Evolutionary conservation across 495 filamentous ascomycete genomes (phyloP).

Genomic region (Cercophora newfieldiana): DNA sequence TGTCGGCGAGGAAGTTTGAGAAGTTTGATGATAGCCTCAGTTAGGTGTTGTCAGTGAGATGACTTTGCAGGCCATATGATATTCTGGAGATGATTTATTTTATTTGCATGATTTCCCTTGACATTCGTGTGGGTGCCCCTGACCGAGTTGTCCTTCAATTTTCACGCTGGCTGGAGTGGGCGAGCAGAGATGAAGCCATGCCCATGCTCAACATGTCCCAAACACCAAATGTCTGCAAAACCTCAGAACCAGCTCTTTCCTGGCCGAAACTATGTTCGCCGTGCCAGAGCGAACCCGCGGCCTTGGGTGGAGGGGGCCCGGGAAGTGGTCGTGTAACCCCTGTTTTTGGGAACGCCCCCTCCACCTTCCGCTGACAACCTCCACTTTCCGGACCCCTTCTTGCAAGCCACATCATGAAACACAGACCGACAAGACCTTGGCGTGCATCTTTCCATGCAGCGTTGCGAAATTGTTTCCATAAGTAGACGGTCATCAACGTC

Average conservation of each 20-base stretch:
- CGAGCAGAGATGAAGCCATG: no score
- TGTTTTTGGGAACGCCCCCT: not conserved
- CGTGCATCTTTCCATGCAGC: not conserved
- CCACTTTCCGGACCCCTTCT: not conserved
- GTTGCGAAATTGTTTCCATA: not conserved
- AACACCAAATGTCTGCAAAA: no score
- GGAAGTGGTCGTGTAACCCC: not conserved
- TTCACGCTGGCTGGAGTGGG: no score
- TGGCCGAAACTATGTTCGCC: no score
- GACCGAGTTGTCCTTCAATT: no score
- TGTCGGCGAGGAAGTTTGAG: conserved; percentile 48
- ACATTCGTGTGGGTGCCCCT: no score
- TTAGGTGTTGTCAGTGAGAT: not conserved
- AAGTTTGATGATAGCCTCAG: conserved; percentile 20
- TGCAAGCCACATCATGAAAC: not conserved
- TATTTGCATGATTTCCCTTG: not conserved
- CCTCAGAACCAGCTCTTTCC: no score
- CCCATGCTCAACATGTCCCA: no score
- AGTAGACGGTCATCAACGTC: not conserved
- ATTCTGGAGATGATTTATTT: not conserved
- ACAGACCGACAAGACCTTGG: not conserved
- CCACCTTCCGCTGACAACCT: not conserved
- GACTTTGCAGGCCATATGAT: not conserved
- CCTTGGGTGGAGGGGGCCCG: not conserved
- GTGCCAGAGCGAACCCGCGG: no score